phyloP scores from a whole-genome alignment of 1,139 yeast genomes.

The Suhomyces maxii region DNA sequence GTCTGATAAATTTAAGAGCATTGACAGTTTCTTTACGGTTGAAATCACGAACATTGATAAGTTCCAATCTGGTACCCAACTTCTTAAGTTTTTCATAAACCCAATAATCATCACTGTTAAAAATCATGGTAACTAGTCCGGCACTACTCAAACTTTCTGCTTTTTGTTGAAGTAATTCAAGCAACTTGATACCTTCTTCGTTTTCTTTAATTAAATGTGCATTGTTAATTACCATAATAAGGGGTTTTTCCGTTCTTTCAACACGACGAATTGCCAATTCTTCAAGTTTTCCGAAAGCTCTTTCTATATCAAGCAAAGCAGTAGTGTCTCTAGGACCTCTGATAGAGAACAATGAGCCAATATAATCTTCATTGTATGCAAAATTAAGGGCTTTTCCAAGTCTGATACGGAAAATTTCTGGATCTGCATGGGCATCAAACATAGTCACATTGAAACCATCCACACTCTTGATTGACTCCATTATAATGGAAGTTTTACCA shows the following conservation, averaged over 20 bases:
- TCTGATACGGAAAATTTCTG: constrained; percentile 76
- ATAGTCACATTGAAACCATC: constrained; percentile 67
- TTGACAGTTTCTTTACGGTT: constrained; percentile 54
- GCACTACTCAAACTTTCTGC: constrained; percentile 79
- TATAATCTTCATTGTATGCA: constrained; percentile 76
- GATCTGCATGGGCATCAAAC: constrained; percentile 84
- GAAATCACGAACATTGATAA: constrained; percentile 70
- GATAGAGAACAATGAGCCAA: constrained; percentile 79
- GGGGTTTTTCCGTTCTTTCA: constrained; percentile 43
- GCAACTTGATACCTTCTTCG: constrained; percentile 65
- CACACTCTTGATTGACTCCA: constrained; percentile 68
- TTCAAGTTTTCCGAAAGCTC: constrained; percentile 77
- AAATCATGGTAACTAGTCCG: constrained; percentile 72
- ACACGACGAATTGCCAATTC: constrained; percentile 63
- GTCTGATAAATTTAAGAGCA: constrained; percentile 58
- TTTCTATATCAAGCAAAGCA: constrained; percentile 75
- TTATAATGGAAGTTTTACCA: constrained; percentile 73
- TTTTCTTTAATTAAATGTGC: constrained; percentile 75
- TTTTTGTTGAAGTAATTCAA: constrained; percentile 80
- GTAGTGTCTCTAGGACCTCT: constrained; percentile 86
- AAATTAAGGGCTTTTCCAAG: constrained; percentile 75
- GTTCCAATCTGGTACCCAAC: constrained; percentile 73
- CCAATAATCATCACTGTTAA: constrained; percentile 88
- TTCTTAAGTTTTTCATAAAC: constrained; percentile 73
- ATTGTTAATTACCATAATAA: constrained; percentile 70